phyloP scores from a whole-genome alignment of 345 rosid species.

The Bruguiera gymnorhiza region DNA sequence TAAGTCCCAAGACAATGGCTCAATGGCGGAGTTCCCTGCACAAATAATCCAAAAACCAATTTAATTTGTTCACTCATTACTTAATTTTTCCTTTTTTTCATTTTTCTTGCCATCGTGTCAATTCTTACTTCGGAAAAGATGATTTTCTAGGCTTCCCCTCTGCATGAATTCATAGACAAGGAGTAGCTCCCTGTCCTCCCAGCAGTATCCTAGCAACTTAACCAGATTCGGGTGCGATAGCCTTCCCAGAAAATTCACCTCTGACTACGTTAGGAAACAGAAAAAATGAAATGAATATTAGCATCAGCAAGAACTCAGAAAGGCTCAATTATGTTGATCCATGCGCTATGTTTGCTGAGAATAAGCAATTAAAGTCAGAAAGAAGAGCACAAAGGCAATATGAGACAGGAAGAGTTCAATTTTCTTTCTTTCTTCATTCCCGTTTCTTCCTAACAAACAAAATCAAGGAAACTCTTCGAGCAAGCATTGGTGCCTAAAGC shows the following conservation, averaged over 20 bases:
- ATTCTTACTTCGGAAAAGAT: slow-evolving; percentile 72
- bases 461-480: background rate
- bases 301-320: background rate
- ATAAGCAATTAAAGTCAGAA: background rate
- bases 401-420: too few species aligned
- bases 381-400: background rate
- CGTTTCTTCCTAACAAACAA: too few species aligned
- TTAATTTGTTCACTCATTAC: background rate
- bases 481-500: slow-evolving; percentile 1
- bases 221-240: slow-evolving; percentile 81
- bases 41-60: slow-evolving; percentile 9
- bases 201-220: slow-evolving; percentile 70
- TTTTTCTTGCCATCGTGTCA: slow-evolving; percentile 5
- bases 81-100: background rate
- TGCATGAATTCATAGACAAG: slow-evolving; percentile 84
- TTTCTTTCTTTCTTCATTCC: too few species aligned
- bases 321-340: background rate
- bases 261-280: slow-evolving; percentile 51
- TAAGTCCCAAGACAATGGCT: slow-evolving; percentile 79
- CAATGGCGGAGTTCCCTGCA: slow-evolving; percentile 44
- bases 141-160: slow-evolving; percentile 75
- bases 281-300: background rate
- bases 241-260: slow-evolving; percentile 75
- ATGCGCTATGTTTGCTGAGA: background rate
- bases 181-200: slow-evolving; percentile 66